Percentiles rank a stretch among this genome's conserved stretches.
phyloP scores from a whole-genome alignment of 305 asterid species.

The Solanum hybrid region DNA sequence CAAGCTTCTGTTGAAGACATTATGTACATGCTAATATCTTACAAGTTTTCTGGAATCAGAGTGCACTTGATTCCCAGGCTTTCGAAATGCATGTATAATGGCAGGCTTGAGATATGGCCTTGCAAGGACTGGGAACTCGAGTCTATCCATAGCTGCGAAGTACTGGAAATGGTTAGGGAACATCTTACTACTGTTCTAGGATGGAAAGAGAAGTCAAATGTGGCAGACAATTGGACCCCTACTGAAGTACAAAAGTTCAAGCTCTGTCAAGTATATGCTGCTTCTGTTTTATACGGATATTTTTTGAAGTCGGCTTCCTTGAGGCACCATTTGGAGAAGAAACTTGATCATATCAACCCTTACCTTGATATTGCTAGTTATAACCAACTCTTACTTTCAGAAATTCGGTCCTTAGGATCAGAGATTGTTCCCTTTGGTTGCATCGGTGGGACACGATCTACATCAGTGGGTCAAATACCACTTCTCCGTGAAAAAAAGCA shows the following conservation, averaged over 20 bases:
- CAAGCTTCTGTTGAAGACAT: conserved; percentile 58
- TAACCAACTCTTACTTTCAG: conserved; percentile 14
- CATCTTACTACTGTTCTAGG: conserved; percentile 49
- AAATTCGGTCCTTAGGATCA: conserved; percentile 26
- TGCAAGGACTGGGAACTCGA: conserved; percentile 80
- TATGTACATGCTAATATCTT: conserved; percentile 43
- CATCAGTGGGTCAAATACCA: conserved; percentile 23
- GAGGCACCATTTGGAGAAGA: conserved; percentile 57
- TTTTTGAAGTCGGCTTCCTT: conserved; percentile 63
- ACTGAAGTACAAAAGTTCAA: conserved; percentile 29
- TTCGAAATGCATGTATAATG: conserved; percentile 58
- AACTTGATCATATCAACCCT: conserved; percentile 17
- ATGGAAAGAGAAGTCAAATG: conserved; percentile 36
- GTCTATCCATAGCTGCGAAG: conserved; percentile 65
- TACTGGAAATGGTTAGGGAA: conserved; percentile 59
- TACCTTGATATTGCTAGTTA: conserved; percentile 11
- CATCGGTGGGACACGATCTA: conserved; percentile 12
- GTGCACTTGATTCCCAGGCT: conserved; percentile 68
- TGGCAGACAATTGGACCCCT: conserved; percentile 48
- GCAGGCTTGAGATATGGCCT: conserved; percentile 70
- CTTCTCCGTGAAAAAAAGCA: conserved; percentile 6
- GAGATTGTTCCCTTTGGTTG: conserved; percentile 20
- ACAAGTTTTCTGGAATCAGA: conserved; percentile 47
- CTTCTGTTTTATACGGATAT: conserved; percentile 72
- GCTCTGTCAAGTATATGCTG: conserved; percentile 49